Percentiles rank a stretch among this genome's conserved stretches.
Conservation (phyloP, 345 rosid species). For the Eucalyptus globulus region DNA sequence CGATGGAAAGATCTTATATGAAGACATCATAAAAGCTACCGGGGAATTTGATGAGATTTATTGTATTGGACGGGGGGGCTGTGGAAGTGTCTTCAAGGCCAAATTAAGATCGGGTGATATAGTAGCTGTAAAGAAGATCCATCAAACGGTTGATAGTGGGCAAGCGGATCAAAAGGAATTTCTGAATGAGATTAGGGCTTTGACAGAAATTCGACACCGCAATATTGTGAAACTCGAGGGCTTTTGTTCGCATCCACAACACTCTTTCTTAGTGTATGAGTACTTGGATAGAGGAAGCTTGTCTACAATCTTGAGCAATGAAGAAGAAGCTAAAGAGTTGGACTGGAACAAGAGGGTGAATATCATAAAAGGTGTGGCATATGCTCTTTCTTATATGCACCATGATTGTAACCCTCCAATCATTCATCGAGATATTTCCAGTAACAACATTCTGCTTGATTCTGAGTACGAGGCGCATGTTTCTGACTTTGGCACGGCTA, state of each 20-base stretch:
- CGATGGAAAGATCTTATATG: not conserved
- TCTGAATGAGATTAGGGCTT: not conserved
- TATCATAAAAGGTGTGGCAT: not conserved
- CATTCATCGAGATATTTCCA: not conserved
- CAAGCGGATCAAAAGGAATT: not conserved
- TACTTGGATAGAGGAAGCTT: constrained; percentile 1
- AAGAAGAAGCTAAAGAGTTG: not conserved
- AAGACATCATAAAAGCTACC: constrained; percentile 6
- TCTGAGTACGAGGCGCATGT: not conserved
- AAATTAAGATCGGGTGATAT: not conserved
- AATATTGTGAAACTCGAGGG: not conserved
- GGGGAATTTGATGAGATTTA: not conserved
- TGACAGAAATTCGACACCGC: not conserved
- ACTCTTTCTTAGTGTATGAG: constrained; percentile 5
- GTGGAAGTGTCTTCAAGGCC: constrained; percentile 12
- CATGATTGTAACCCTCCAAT: not conserved
- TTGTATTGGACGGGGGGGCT: constrained; percentile 12
- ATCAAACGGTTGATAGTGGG: not conserved
- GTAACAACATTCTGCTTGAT: not conserved
- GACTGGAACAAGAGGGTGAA: not conserved
- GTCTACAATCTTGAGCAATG: not conserved
- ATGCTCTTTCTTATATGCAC: not conserved
- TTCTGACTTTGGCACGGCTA: constrained; percentile 6
- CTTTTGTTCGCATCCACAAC: not conserved
- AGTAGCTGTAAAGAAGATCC: constrained; percentile 24